These are phyloP conservation scores for Solanum microdontum DNA, from an alignment of 257 asterid genomes.

Conservation along the genomic window DNA sequence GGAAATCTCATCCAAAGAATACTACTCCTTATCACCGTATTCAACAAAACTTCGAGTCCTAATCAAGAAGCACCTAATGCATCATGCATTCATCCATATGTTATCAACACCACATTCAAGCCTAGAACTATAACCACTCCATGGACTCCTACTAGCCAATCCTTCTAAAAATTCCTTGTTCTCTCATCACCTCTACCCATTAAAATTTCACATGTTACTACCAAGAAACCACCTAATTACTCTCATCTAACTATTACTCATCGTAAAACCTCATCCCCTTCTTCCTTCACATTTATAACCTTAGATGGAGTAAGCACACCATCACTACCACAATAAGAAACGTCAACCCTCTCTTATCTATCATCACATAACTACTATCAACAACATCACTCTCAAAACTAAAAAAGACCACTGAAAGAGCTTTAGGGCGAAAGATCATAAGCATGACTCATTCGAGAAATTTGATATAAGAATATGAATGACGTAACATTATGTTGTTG, in stretches of 20 bases:
- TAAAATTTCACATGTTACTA: background rate
- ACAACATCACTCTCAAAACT: background rate
- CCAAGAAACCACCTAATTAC: background rate
- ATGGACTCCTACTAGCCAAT: background rate
- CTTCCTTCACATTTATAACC: background rate
- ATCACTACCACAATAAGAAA: background rate
- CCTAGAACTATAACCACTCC: background rate
- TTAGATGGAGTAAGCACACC: background rate
- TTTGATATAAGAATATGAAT: too few relatives aligned
- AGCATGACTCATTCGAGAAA: background rate
- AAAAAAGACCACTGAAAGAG: background rate
- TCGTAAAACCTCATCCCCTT: background rate
- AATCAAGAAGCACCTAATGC: background rate
- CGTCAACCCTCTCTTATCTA: background rate
- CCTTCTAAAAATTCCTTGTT: background rate
- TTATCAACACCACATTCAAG: background rate
- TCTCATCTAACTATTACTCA: background rate
- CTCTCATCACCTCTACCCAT: background rate
- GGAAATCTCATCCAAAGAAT: background rate
- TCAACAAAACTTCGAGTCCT: background rate
- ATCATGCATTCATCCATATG: background rate
- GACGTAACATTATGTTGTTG: background rate
- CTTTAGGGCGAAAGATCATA: background rate
- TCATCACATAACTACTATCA: background rate
- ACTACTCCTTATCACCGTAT: background rate